phyloP scores from a whole-genome alignment of 805 yeast species.

The Cyberlindnera japonica region DNA sequence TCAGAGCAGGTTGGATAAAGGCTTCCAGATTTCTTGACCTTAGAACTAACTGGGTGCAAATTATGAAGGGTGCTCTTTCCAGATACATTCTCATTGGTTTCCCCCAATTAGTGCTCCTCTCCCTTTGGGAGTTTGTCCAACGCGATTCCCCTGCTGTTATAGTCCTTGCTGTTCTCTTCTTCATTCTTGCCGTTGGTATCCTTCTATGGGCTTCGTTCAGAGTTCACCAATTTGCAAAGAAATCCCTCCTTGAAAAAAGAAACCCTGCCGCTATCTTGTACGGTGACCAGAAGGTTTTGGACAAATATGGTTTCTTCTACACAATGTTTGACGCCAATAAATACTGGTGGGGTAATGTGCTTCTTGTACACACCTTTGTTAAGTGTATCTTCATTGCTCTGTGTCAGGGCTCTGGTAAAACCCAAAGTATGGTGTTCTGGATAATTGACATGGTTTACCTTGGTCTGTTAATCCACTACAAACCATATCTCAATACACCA shows the following conservation, averaged over 20 bases:
- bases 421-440: constrained; percentile 75
- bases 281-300: constrained; percentile 68
- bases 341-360: constrained; percentile 79
- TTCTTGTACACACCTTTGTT: constrained; percentile 55
- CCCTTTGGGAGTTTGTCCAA: constrained; percentile 83
- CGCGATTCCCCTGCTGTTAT: constrained; percentile 87
- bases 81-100: constrained; percentile 83
- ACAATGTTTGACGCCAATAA: constrained; percentile 80
- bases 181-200: constrained; percentile 56
- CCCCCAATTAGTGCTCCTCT: constrained; percentile 71
- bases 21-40: constrained; percentile 45
- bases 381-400: constrained; percentile 74
- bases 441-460: constrained; percentile 71
- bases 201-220: constrained; percentile 64
- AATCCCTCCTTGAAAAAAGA: constrained; percentile 54
- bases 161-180: constrained; percentile 70
- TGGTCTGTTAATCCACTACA: constrained; percentile 53
- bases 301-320: constrained; percentile 84
- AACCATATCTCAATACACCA: constrained; percentile 79
- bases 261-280: constrained; percentile 88
- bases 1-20: constrained; percentile 47
- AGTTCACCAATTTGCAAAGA: constrained; percentile 57
- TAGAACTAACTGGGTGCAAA: constrained; percentile 50
- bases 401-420: constrained; percentile 76
- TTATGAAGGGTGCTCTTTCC: constrained; percentile 75